These are phyloP conservation scores for Nicotiana noctiflora DNA, from an alignment of 257 asterid genomes.

Conservation along the genomic window DNA sequence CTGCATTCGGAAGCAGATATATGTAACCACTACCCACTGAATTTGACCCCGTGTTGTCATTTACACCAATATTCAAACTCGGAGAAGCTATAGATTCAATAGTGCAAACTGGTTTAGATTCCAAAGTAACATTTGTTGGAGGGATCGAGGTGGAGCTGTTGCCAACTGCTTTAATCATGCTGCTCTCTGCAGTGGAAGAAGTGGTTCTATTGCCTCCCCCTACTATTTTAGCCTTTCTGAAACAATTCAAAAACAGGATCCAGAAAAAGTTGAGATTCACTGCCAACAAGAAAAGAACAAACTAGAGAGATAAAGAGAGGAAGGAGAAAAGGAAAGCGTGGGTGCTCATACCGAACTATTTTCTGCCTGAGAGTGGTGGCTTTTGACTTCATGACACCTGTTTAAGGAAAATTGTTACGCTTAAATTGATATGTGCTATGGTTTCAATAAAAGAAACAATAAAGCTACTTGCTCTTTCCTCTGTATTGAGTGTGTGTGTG, in stretches of 20 bases:
- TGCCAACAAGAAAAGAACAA: conserved; percentile 5
- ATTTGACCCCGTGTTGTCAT: not conserved
- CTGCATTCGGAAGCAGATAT: conserved; percentile 26
- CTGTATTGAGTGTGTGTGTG: not conserved
- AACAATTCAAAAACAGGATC: not conserved
- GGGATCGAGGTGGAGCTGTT: conserved; percentile 23
- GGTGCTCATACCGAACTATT: conserved; percentile 43
- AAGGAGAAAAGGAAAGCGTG: not conserved
- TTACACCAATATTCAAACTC: conserved; percentile 18
- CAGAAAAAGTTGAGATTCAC: not conserved
- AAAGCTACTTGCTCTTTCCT: not conserved
- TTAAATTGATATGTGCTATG: conserved; percentile 12
- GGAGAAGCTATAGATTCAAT: conserved; percentile 22
- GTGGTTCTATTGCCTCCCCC: conserved; percentile 35
- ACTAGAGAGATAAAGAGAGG: conserved; percentile 7
- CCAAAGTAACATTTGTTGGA: conserved; percentile 10
- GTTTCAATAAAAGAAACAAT: not conserved
- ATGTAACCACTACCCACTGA: conserved; percentile 18
- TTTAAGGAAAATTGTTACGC: conserved; percentile 14
- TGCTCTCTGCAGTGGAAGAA: conserved; percentile 22
- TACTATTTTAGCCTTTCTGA: conserved; percentile 82
- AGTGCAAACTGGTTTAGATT: conserved; percentile 15
- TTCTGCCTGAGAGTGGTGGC: conserved; percentile 39
- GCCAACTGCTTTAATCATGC: conserved; percentile 28
- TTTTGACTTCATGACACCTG: conserved; percentile 44